Evolutionary conservation across 108 stramenopile genomes (phyloP).

Genomic region (Nitzschia putrida): DNA sequence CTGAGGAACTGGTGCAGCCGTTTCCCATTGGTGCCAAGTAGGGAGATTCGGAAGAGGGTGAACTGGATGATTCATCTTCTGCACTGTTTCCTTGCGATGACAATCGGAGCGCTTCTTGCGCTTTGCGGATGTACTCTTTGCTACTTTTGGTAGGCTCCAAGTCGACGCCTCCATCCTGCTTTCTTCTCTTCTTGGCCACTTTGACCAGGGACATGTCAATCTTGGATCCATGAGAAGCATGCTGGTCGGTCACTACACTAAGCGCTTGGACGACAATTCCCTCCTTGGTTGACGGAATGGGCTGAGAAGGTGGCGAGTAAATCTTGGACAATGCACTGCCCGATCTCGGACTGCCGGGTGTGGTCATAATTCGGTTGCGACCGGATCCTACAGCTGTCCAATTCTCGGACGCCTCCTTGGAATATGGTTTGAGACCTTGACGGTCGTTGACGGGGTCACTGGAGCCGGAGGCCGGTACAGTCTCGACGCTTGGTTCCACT

Average conservation of each 20-base stretch:
- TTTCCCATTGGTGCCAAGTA: background rate
- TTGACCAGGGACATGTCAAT: slow-evolving; percentile 1
- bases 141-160: slow-evolving; percentile 34
- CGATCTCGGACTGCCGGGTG: background rate
- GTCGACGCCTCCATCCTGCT: slow-evolving; percentile 11
- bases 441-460: no score
- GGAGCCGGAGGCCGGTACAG: background rate
- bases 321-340: background rate
- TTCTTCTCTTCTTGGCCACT: slow-evolving; percentile 30
- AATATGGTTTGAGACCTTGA: background rate
- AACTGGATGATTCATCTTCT: slow-evolving; percentile 1
- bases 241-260: background rate
- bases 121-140: slow-evolving; percentile 34
- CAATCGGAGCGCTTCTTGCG: slow-evolving; percentile 16
- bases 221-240: background rate
- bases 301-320: slow-evolving; percentile 11
- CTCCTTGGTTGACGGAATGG: background rate
- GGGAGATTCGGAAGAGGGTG: background rate
- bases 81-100: slow-evolving; percentile 2
- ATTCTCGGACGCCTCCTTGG: background rate
- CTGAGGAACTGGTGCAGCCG: background rate
- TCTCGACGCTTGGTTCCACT: background rate
- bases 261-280: slow-evolving; percentile 14
- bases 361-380: background rate
- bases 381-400: background rate